Evolutionary conservation across 768 basidiomycete species (phyloP), one percentile per base, ranked within the genome.

Genomic region (Trametes elegans): DNA sequence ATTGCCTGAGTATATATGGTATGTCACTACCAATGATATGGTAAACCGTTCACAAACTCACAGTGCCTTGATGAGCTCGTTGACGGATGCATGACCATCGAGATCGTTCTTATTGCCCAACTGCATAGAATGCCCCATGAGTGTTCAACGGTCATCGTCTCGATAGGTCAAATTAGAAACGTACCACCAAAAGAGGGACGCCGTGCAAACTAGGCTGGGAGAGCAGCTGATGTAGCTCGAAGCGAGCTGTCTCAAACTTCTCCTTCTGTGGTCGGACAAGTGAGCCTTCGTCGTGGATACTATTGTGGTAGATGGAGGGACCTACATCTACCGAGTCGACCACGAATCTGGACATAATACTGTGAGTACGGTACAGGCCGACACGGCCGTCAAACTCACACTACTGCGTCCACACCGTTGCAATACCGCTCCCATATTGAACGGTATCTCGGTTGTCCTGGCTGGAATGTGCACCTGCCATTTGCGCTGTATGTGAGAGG

Each of bases 341-440:
- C n/a, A 97, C 90, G 64, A 92, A 95, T 18, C 93, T 96, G 26
- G 29, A 27, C n/a, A n/a, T n/a, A n/a, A n/a, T n/a, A n/a, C n/a
- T n/a, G n/a, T n/a, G n/a, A n/a, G n/a, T n/a, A n/a, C n/a, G n/a
- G n/a, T n/a, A n/a, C n/a, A n/a, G n/a, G n/a, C n/a, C n/a, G n/a
- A n/a, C n/a, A n/a, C n/a, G n/a, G n/a, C n/a, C n/a, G n/a, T n/a
- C n/a, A n/a, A n/a, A 70, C 88, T 64, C 69, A 95, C 92, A 96
- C 81, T 31, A 97, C 85, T 23, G 94, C 94, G 66, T 96, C 92
- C 1, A 92, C 92, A 8, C 93, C 94, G 58, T 87, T 82, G 71
- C 93, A 94, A 70, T 96, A 97, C 39, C 94, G 78, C 70, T 94
- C 92, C 91, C 92, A 97, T 87, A 95, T 93, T 31, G 90, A 90